Evolutionary conservation across 352 stramenopile genomes (phyloP).

Genomic region (Globisporangium okanoganense): DNA sequence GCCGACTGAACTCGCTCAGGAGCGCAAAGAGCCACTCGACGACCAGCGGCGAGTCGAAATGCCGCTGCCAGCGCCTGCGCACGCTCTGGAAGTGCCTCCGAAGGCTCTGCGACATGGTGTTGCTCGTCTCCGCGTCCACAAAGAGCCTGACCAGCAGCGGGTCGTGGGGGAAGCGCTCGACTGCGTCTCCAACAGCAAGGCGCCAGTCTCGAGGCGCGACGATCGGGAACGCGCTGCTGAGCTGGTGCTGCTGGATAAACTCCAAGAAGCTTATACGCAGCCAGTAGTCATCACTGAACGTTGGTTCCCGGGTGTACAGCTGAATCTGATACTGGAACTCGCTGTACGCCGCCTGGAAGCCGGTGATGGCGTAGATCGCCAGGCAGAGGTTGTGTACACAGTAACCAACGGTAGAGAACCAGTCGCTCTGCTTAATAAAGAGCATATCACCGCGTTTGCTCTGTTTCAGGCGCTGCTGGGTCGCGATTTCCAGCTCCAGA

Average conservation of each 20-base stretch:
- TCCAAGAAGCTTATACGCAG: slow-evolving; percentile 43
- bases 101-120: slow-evolving; percentile 68
- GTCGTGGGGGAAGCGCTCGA: slow-evolving; percentile 39
- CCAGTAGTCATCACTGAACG: slow-evolving; percentile 15
- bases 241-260: slow-evolving; percentile 58
- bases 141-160: slow-evolving; percentile 64
- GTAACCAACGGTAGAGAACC: slow-evolving; percentile 24
- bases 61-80: slow-evolving; percentile 37
- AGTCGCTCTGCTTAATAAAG: not conserved
- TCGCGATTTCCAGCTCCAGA: slow-evolving; percentile 34
- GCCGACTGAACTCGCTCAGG: slow-evolving; percentile 55
- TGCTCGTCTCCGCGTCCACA: slow-evolving; percentile 63
- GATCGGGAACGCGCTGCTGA: slow-evolving; percentile 20
- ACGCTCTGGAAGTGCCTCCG: slow-evolving; percentile 53
- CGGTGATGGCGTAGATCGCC: slow-evolving; percentile 42
- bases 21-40: slow-evolving; percentile 77
- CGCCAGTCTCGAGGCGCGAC: slow-evolving; percentile 61
- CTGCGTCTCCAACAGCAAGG: slow-evolving; percentile 25
- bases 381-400: slow-evolving; percentile 66
- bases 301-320: slow-evolving; percentile 5
- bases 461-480: slow-evolving; percentile 21
- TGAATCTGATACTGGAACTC: slow-evolving; percentile 35
- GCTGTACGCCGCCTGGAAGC: slow-evolving; percentile 44
- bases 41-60: slow-evolving; percentile 59
- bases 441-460: not conserved